These are phyloP conservation scores for Mortierella sp. DNA, from an alignment of 371 early-diverging fungal species.

Conservation along the genomic window DNA sequence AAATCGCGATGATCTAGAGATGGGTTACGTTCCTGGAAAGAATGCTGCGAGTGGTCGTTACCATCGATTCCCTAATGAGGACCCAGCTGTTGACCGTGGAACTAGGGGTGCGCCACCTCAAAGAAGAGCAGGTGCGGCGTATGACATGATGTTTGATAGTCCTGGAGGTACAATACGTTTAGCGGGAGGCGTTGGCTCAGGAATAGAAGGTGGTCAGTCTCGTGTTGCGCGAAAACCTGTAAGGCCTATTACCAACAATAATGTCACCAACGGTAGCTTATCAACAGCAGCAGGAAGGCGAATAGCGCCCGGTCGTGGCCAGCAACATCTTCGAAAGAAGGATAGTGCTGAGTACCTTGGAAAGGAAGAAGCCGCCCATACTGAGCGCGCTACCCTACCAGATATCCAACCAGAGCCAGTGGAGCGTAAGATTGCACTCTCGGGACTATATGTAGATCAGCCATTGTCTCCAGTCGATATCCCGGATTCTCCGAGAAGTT, in stretches of 20 bases:
- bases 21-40: slow-evolving; percentile 8
- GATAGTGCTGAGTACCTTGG: slow-evolving; percentile 17
- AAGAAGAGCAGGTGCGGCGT: slow-evolving; percentile 10
- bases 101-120: background rate
- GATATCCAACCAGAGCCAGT: slow-evolving; percentile 39
- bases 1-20: slow-evolving; percentile 12
- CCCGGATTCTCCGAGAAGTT: slow-evolving; percentile 21
- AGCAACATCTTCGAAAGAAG: slow-evolving; percentile 7
- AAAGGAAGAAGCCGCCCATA: slow-evolving; percentile 43
- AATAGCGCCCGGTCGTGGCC: background rate
- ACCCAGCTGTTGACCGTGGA: background rate
- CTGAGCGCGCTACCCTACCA: slow-evolving; percentile 46
- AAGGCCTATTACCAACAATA: background rate
- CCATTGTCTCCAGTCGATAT: slow-evolving; percentile 9
- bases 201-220: slow-evolving; percentile 1
- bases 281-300: slow-evolving; percentile 2
- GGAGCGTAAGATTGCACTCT: slow-evolving; percentile 31
- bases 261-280: background rate
- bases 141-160: slow-evolving; percentile 12
- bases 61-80: slow-evolving; percentile 1
- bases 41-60: slow-evolving; percentile 6
- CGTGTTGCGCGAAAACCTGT: slow-evolving; percentile 21
- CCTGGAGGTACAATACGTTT: slow-evolving; percentile 10
- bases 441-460: slow-evolving; percentile 41
- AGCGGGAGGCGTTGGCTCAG: slow-evolving; percentile 10